phyloP scores from a whole-genome alignment of 257 asterid genomes.

The Craterostigma plantagineum region DNA sequence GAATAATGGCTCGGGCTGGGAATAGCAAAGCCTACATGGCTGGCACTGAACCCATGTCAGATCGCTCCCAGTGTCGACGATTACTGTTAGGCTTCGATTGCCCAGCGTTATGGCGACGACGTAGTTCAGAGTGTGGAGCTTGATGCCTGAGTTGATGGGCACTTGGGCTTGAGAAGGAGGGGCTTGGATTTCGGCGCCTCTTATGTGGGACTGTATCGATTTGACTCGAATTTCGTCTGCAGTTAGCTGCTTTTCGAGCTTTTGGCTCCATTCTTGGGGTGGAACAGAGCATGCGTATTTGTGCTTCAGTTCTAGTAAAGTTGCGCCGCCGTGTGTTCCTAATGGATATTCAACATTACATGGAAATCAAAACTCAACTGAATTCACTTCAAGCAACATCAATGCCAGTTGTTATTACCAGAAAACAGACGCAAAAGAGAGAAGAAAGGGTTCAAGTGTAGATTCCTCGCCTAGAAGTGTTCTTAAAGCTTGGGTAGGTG shows the following conservation, averaged over 20 bases:
- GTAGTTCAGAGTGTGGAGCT: slow-evolving; percentile 71
- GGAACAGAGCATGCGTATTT: slow-evolving; percentile 21
- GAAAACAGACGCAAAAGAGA: background rate
- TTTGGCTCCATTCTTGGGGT: slow-evolving; percentile 14
- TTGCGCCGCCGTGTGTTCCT: slow-evolving; percentile 54
- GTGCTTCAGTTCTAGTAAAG: slow-evolving; percentile 62
- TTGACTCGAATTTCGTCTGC: slow-evolving; percentile 32
- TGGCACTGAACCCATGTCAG: slow-evolving; percentile 88
- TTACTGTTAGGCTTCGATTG: slow-evolving; percentile 38
- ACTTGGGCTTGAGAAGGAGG: slow-evolving; percentile 23
- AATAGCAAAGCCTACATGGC: slow-evolving; percentile 58
- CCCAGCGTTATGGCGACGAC: slow-evolving; percentile 46
- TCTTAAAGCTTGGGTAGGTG: no score
- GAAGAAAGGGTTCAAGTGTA: no score
- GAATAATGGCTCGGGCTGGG: slow-evolving; percentile 69
- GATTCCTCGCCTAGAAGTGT: no score
- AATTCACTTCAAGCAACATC: no score
- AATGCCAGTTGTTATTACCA: background rate
- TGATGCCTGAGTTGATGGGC: slow-evolving; percentile 47
- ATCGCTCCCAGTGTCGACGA: slow-evolving; percentile 81
- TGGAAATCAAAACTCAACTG: background rate
- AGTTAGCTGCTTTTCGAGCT: slow-evolving; percentile 16
- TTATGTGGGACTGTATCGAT: slow-evolving; percentile 44
- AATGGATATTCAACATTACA: slow-evolving; percentile 1
- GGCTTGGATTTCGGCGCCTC: slow-evolving; percentile 15